phyloP scores from a whole-genome alignment of 306 rosid genomes.

The Malus sylvestris region DNA sequence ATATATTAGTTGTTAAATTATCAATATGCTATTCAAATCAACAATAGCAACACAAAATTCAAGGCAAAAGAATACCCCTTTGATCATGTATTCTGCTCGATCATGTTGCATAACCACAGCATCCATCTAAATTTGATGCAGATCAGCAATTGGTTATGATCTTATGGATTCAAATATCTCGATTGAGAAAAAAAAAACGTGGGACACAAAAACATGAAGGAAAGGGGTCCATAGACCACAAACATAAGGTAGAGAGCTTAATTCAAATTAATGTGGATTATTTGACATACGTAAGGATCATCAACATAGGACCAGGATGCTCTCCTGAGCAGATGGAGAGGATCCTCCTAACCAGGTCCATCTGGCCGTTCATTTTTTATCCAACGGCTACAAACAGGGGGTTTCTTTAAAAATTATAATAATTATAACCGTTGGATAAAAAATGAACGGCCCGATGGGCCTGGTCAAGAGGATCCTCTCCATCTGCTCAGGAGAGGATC shows the following conservation, averaged over 20 bases:
- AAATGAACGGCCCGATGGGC: too few species aligned
- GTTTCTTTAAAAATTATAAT: too few species aligned
- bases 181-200: not conserved
- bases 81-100: not conserved
- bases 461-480: too few species aligned
- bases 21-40: not conserved
- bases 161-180: not conserved
- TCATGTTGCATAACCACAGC: not conserved
- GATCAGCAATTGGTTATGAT: not conserved
- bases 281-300: not conserved
- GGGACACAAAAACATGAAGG: not conserved
- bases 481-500: too few species aligned
- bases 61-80: not conserved
- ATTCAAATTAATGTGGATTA: not conserved
- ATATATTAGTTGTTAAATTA: not conserved
- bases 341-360: too few species aligned
- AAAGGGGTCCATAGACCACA: not conserved
- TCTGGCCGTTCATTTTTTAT: too few species aligned
- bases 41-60: too few species aligned
- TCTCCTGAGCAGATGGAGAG: too few species aligned
- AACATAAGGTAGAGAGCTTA: slow-evolving; percentile 5
- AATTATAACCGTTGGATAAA: too few species aligned
- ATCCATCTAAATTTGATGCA: slow-evolving; percentile 3
- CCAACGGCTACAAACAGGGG: too few species aligned
- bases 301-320: not conserved